Evolutionary conservation across 768 basidiomycete species (phyloP), one percentile per base, ranked within the genome.

Genomic region (Tulasnella calospora): DNA sequence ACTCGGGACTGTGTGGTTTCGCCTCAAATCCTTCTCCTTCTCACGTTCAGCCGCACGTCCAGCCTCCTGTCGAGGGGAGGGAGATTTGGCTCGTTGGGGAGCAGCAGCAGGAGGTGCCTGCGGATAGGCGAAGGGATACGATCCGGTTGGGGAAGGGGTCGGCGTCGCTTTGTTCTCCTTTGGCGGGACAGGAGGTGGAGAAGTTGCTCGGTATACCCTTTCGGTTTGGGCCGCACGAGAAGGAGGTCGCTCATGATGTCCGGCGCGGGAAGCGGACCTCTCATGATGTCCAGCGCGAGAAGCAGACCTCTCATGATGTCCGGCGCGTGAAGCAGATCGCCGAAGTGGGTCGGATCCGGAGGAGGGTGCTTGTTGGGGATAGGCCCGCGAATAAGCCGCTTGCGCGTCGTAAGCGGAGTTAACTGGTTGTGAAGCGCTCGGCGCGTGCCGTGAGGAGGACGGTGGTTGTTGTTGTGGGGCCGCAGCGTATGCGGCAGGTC

Each of bases 351-450:
- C 57, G 13, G 57, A 12, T 23, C 21, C 57, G 57, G 57, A 23
- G 57, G 57, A 12, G 7, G 71, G 35, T n/a, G 71, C 71, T n/a
- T n/a, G n/a, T 71, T 71, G 36, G 35, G 71, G 36, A 71, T 71
- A 30, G 33, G 33, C 27, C 12, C 41, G 35, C 71, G 71, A 23
- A 23, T 61, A 61, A 30, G 57, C 57, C n/a, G 71, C 36, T 17
- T 71, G 36, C 19, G 71, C 71, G 35, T 71, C 71, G 71, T 71
- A 38, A 13, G 71, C 41, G 71, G 71, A 23, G 67, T 77, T 77
- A 38, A 70, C 75, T 57, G 75, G 75, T 9, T 77, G 75, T 70
- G 73, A 74, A 57, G 73, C 73, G 73, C 73, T 74, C 33, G 73
- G 73, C 40, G 55, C 21, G 69, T 67, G 55, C 41, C 44, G 61